These are phyloP conservation scores for Xerocomus potaroensis DNA, from an alignment of 768 basidiomycete genomes.

Conservation along the genomic window DNA sequence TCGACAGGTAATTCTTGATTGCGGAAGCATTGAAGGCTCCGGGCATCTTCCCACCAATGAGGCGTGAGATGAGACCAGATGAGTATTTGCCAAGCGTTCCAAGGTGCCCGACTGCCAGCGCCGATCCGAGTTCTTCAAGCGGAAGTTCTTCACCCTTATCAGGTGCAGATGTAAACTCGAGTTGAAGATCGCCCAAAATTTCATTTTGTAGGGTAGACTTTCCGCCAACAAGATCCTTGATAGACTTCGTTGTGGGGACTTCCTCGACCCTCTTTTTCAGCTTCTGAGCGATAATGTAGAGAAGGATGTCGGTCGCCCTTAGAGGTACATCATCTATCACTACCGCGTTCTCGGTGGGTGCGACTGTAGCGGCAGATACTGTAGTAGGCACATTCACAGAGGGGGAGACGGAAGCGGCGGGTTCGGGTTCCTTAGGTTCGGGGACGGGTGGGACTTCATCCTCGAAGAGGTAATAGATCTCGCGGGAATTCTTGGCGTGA, in stretches of 20 bases:
- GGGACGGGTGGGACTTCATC: conserved; percentile 53
- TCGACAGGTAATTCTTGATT: conserved; percentile 84
- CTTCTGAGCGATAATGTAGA: conserved; percentile 92
- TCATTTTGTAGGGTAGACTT: conserved; percentile 99
- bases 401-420: conserved; percentile 36
- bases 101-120: conserved; percentile 72
- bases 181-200: conserved; percentile 93
- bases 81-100: conserved; percentile 95
- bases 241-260: conserved; percentile 85
- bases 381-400: conserved; percentile 40
- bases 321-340: conserved; percentile 87
- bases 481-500: conserved; percentile 92
- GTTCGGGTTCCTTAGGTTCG: conserved; percentile 28
- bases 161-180: conserved; percentile 91
- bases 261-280: conserved; percentile 93
- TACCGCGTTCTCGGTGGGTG: conserved; percentile 59
- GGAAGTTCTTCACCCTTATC: conserved; percentile 99
- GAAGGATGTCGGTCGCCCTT: conserved; percentile 85
- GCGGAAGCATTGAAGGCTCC: conserved; percentile 95
- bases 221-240: conserved; percentile 97
- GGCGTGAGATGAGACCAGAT: conserved; percentile 81
- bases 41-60: conserved; percentile 96
- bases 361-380: conserved; percentile 39
- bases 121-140: conserved; percentile 90
- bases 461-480: conserved; percentile 97